Percentiles rank a stretch among this genome's conserved stretches.
Evolutionary conservation across 2,329 filamentous ascomycete genomes (phyloP).

Genomic region (Cadophora luteo-olivacea): DNA sequence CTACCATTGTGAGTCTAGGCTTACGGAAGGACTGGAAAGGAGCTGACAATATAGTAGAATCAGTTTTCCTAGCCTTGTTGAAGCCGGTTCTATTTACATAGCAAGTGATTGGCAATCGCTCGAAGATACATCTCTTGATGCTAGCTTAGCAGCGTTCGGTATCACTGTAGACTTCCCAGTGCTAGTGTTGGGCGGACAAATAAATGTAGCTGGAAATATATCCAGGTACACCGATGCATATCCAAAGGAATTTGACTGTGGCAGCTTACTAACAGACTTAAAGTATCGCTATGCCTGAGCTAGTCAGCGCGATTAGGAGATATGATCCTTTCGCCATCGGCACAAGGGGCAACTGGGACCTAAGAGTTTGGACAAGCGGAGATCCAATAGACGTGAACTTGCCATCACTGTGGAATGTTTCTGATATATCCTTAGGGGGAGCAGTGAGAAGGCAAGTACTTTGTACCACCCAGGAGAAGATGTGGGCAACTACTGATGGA

Average conservation of each 20-base stretch:
- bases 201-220: neutral
- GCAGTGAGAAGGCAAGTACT: constrained; percentile 1
- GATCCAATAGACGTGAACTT: neutral
- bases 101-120: neutral
- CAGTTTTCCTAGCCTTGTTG: constrained; percentile 2
- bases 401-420: constrained; percentile 4
- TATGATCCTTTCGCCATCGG: neutral
- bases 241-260: neutral
- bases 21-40: neutral
- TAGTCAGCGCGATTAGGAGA: neutral
- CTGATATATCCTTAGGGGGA: neutral
- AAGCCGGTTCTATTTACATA: neutral
- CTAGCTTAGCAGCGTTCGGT: neutral
- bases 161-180: neutral
- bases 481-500: neutral
- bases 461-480: too few species aligned
- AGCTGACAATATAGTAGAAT: constrained; percentile 11
- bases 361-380: neutral
- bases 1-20: neutral
- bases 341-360: neutral
- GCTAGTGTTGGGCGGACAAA: neutral
- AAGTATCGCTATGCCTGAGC: neutral
- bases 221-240: neutral
- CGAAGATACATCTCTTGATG: neutral
- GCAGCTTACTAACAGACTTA: neutral